Evolutionary conservation across 805 yeast species (phyloP).

Genomic region (Cyberlindnera xishuangbannaensis): DNA sequence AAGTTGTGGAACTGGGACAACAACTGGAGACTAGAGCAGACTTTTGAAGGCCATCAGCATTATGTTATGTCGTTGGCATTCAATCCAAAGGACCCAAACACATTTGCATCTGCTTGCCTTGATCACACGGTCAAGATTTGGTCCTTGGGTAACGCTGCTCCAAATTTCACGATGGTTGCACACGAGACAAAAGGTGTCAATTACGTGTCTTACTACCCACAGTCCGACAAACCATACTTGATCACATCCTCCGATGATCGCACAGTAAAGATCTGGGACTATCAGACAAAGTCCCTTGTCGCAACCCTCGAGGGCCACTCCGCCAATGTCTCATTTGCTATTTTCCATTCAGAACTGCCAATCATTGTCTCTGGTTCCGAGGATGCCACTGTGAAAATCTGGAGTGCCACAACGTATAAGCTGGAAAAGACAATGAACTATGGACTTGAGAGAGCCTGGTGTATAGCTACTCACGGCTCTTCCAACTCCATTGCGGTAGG

Average conservation of each 20-base stretch:
- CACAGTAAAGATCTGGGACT: conserved; percentile 89
- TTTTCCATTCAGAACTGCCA: conserved; percentile 97
- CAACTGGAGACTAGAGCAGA: conserved; percentile 84
- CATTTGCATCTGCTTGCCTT: conserved; percentile 95
- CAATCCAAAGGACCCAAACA: conserved; percentile 96
- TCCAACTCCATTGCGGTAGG: conserved; percentile 85
- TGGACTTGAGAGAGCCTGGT: conserved; percentile 96
- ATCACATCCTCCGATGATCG: conserved; percentile 89
- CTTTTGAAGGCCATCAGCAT: conserved; percentile 93
- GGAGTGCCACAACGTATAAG: conserved; percentile 94
- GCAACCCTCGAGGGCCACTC: conserved; percentile 93
- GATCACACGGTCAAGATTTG: conserved; percentile 96
- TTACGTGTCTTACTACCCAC: conserved; percentile 94
- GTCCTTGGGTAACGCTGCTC: conserved; percentile 82
- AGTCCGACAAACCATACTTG: conserved; percentile 93
- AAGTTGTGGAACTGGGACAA: conserved; percentile 98
- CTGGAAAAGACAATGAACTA: conserved; percentile 87
- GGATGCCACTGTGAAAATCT: conserved; percentile 88
- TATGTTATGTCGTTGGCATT: conserved; percentile 91
- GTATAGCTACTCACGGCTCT: conserved; percentile 66
- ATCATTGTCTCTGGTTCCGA: conserved; percentile 93
- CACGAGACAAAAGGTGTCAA: conserved; percentile 94
- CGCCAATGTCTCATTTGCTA: conserved; percentile 92
- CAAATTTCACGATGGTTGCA: conserved; percentile 88
- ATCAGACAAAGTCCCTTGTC: conserved; percentile 92